Evolutionary conservation across 768 basidiomycete species (phyloP), one percentile per base, ranked within the genome.

Genomic region (Mycena epipterygia): DNA sequence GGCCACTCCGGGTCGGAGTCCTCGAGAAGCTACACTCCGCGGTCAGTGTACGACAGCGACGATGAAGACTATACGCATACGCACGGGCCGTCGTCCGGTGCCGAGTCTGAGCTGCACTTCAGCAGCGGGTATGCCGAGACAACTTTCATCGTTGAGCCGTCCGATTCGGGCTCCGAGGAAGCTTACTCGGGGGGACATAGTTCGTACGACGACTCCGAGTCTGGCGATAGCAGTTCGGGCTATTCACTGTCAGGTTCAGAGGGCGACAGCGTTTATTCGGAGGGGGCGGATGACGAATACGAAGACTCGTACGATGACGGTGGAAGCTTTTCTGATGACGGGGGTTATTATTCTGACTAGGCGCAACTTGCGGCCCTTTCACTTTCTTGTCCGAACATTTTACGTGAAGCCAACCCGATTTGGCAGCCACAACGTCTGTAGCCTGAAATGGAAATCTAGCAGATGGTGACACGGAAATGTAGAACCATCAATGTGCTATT

Each of bases 101-200:
- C n/a, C 27, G 55, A 49, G 46, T 57, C 67, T 8, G 67, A 58
- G 67, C 61, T 39, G 8, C 48, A 60, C 32, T 29, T 27, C 13
- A 49, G 29, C 12, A 65, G 68, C 29, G 62, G 68, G 32, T 70
- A 64, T 13, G 56, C 49, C 7, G 68, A 70, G 48, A 30, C 48
- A 25, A 52, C 55, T 4, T 70, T 64, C 32, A 23, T 70, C 19
- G 23, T 70, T 13, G 62, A 70, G 49, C 68, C 68, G 8, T 70
- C 68, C 6, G 68, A 70, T 33, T 64, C 68, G 37, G 68, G 68
- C 12, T 70, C 68, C 32, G 68, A 64, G 46, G 46, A 55, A 17
- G 58, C 53, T 17, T 64, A 60, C 46, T 57, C 68, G 12, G 56
- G 55, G 56, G 59, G 39, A 13, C 52, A 55, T 41, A 48, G 52